Evolutionary conservation across 805 yeast genomes (phyloP).

Genomic region (Candida succiphila): DNA sequence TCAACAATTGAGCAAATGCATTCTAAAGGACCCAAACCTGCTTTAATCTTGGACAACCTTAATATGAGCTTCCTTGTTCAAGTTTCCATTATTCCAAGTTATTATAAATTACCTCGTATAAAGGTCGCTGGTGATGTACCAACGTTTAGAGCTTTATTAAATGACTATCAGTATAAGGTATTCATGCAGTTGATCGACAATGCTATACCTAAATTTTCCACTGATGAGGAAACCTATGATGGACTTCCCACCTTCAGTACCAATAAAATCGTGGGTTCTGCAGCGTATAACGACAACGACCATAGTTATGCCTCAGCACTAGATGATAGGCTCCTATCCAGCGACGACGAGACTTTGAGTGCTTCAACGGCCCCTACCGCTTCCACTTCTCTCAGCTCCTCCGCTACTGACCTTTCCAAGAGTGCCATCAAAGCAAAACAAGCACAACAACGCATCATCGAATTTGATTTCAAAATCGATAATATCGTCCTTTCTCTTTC

Average conservation of each 20-base stretch:
- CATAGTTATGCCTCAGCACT: neutral
- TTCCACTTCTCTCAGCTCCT: neutral
- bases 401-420: neutral
- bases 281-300: neutral
- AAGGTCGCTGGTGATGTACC: conserved; percentile 75
- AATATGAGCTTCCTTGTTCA: conserved; percentile 69
- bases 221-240: conserved; percentile 1
- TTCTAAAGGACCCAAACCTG: conserved; percentile 31
- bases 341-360: neutral
- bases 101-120: conserved; percentile 60
- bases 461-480: conserved; percentile 63
- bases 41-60: conserved; percentile 66
- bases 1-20: conserved; percentile 70
- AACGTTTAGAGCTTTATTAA: conserved; percentile 55
- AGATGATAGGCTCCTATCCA: neutral
- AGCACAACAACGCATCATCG: conserved; percentile 52
- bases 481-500: conserved; percentile 49
- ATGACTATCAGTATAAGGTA: conserved; percentile 85
- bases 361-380: neutral
- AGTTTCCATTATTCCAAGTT: conserved; percentile 77
- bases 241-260: neutral
- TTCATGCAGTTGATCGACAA: conserved; percentile 69
- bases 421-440: neutral
- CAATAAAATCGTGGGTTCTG: too few species aligned
- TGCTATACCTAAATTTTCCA: conserved; percentile 47